phyloP scores from a whole-genome alignment of 169 alveolate genomes.

The Cryptosporidium bovis region DNA sequence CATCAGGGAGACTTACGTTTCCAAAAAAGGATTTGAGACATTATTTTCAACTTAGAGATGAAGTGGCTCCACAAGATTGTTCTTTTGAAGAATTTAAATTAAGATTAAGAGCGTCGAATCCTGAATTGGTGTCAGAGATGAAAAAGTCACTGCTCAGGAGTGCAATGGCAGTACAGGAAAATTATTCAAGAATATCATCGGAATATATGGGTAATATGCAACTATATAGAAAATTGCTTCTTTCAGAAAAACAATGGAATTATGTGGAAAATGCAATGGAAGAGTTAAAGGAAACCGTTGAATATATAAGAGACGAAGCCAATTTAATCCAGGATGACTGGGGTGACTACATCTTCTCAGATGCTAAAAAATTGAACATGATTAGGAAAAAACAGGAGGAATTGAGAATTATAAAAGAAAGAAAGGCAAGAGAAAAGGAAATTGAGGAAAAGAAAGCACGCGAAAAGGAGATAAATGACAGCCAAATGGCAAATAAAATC shows the following conservation, averaged over 20 bases:
- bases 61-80: slow-evolving; percentile 47
- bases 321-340: slow-evolving; percentile 57
- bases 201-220: slow-evolving; percentile 68
- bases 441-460: slow-evolving; percentile 34
- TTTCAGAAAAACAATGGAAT: slow-evolving; percentile 57
- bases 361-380: slow-evolving; percentile 47
- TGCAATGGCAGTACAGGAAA: slow-evolving; percentile 67
- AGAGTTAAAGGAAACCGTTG: slow-evolving; percentile 49
- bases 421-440: slow-evolving; percentile 43
- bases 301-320: slow-evolving; percentile 69
- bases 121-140: slow-evolving; percentile 67
- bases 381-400: slow-evolving; percentile 66
- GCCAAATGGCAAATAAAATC: slow-evolving; percentile 30
- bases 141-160: slow-evolving; percentile 57
- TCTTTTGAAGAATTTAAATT: slow-evolving; percentile 40
- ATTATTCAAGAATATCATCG: slow-evolving; percentile 38
- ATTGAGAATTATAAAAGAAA: slow-evolving; percentile 33
- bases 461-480: slow-evolving; percentile 34
- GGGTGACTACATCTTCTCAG: slow-evolving; percentile 65
- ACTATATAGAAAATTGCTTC: slow-evolving; percentile 50
- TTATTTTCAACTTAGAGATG: slow-evolving; percentile 49
- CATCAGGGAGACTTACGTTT: slow-evolving; percentile 50
- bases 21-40: slow-evolving; percentile 52
- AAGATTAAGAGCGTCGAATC: slow-evolving; percentile 56
- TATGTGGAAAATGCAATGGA: slow-evolving; percentile 67